Base-by-base conservation (phyloP, 2,329 filamentous ascomycete species). In the Phaeosphaeriaceae sp. region DNA sequence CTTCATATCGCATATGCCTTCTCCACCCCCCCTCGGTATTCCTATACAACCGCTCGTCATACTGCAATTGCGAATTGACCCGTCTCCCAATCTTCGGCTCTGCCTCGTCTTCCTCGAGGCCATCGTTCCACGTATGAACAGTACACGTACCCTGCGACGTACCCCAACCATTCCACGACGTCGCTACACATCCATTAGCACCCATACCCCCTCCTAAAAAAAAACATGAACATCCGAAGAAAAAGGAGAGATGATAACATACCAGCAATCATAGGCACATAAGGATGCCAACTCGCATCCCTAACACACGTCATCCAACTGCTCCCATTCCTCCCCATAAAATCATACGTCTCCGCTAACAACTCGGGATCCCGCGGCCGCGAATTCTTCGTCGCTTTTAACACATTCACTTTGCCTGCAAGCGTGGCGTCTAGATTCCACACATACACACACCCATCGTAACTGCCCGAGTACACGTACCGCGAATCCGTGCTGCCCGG, bases 391-490 rank as follows among this genome's bases (percentile, higher is more conserved):
- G 90, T 95, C 1, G 88, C 86, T 52, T 81, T 76, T 35, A 83
- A 81, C 6, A 97, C 92, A 68, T 97, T 86, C 37, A 99, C 87
- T 34, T 83, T 85, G 4, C 83, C 85, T 0, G 90, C 91, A 9
- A 90, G 67, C 0, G 92, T 97, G 26, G 90, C 92, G 68, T 99
- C 92, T 74, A 97, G 77, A 68, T 97, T 97, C 82, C 90, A 99
- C 34, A 97, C 83, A 62, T 92, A 93, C 0, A 97, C 89, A 50
- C 88, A 89, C 40, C 94, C 94, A 60, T 97, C 91, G 56, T 90
- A 86, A 63, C 90, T 95, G 17, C 94, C 94, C 16, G 88, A 89
- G 75, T 97, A 97, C 17, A 99, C 92, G 68, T 97, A 97, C 62
- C 91, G 83, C 7, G 89, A 92, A 69, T 97, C 89, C 2, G 91